Percentiles rank a stretch among this genome's conserved stretches.
Evolutionary conservation across 2,329 filamentous ascomycete species (phyloP).

Genomic region (Pleomassaria siparia): DNA sequence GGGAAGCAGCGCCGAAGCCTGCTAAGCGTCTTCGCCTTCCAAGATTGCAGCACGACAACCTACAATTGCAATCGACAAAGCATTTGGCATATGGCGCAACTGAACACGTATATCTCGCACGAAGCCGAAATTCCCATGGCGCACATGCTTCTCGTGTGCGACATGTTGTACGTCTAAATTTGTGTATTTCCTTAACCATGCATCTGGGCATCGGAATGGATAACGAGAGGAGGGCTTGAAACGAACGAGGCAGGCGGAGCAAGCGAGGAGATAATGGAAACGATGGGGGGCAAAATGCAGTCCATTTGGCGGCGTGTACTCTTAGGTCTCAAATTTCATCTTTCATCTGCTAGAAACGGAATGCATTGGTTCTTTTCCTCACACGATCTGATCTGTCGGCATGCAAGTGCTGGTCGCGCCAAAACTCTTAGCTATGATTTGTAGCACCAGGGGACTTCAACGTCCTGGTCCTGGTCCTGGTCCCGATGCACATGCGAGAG

Average conservation of each 20-base stretch:
- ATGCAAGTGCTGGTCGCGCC: neutral
- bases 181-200: slow-evolving; percentile 38
- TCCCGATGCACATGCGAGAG: too few relatives aligned
- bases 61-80: slow-evolving; percentile 25
- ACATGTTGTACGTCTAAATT: slow-evolving; percentile 40
- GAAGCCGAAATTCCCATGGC: slow-evolving; percentile 26
- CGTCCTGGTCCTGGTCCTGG: too few relatives aligned
- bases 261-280: slow-evolving; percentile 19
- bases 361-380: slow-evolving; percentile 2
- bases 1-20: slow-evolving; percentile 43
- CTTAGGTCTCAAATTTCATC: slow-evolving; percentile 9
- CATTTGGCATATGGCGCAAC: slow-evolving; percentile 19
- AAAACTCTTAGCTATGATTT: too few relatives aligned
- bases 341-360: slow-evolving; percentile 4
- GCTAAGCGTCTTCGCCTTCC: slow-evolving; percentile 15
- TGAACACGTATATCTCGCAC: slow-evolving; percentile 19
- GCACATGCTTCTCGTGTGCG: slow-evolving; percentile 22
- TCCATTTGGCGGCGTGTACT: slow-evolving; percentile 16
- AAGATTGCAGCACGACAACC: slow-evolving; percentile 32
- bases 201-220: slow-evolving; percentile 4
- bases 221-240: neutral
- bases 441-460: too few relatives aligned
- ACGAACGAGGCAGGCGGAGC: slow-evolving; percentile 4
- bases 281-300: slow-evolving; percentile 9
- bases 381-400: neutral